phyloP scores from a whole-genome alignment of 352 stramenopile genomes.

The Phytopythium cucurbitacearum region DNA sequence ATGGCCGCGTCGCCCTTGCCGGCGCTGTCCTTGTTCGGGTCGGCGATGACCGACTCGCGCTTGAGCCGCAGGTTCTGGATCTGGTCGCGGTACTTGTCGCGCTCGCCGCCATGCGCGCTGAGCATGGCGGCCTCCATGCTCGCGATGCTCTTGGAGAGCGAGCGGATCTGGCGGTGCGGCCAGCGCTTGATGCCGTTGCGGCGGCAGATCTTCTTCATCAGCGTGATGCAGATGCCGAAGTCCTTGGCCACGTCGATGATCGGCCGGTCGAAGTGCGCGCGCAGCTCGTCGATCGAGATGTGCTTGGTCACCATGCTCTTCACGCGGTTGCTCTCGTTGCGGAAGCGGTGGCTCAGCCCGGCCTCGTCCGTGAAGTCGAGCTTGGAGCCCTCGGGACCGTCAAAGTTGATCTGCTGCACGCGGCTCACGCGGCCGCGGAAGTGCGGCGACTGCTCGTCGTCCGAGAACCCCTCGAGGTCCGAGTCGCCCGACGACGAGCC shows the following conservation, averaged over 20 bases:
- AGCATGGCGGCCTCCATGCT: conserved; percentile 88
- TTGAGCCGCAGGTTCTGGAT: conserved; percentile 80
- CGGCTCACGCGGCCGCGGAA: conserved; percentile 33
- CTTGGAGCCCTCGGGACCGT: conserved; percentile 62
- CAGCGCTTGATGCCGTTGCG: conserved; percentile 60
- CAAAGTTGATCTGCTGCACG: conserved; percentile 73
- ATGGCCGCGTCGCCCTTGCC: neutral
- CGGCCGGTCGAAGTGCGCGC: conserved; percentile 79
- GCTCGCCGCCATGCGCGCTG: conserved; percentile 67
- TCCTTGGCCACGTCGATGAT: conserved; percentile 89
- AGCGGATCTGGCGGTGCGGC: conserved; percentile 71
- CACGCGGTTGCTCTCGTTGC: conserved; percentile 83
- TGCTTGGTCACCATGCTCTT: conserved; percentile 87
- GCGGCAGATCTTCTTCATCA: conserved; percentile 85
- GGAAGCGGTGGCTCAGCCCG: conserved; percentile 70
- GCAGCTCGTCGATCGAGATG: conserved; percentile 85
- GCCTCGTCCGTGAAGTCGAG: conserved; percentile 73
- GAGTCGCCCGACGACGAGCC: conserved; percentile 21
- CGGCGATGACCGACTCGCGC: conserved; percentile 80
- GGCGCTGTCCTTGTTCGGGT: conserved; percentile 82
- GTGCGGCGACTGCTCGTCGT: conserved; percentile 26
- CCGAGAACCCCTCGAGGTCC: conserved; percentile 43
- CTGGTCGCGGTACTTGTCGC: conserved; percentile 84
- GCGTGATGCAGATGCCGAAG: conserved; percentile 88
- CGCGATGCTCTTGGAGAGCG: conserved; percentile 83